Base-by-base conservation (phyloP, 2,329 filamentous ascomycete species). In the Lasiodiplodia theobromae region DNA sequence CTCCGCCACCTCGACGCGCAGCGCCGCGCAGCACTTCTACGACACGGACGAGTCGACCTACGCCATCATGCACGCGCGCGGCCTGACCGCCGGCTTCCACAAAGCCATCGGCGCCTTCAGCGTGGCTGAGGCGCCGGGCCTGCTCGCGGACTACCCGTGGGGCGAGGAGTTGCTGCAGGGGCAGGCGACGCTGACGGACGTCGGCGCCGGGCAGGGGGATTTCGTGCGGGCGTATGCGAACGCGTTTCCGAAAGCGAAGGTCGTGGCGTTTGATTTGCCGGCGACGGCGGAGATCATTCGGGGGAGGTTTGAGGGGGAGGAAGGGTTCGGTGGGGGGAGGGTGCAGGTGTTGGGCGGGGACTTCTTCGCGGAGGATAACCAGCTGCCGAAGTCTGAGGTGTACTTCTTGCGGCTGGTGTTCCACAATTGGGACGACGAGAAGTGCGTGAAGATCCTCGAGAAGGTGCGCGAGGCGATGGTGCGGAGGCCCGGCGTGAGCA, bases 21-120 rank as follows among this genome's bases (percentile, higher is more conserved):
- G 23, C 40, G 57, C 57, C 0, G 57, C 57, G 2, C 57, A 62
- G 57, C 57, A 21, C 40, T n/a, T 18, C 57, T 49, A 25, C 57
- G 57, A 49, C 40, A 49, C 57, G 7, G 38, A 49, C 40, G 57
- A 62, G 4, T 4, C 3, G 3, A 28, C 31, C 14, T 62, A 62
- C 57, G 38, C 38, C 25, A 16, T 49, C 4, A 47, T 62, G 57
- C 23, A 62, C 23, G 23, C 23, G 25, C 40, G 18, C 23, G 57
- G 57, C 2, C 16, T 31, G 23, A 62, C 57, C 8, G 57, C 57
- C 2, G 57, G 23, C 38, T 62, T 62, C 57, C 57, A 62, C 57
- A 14, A 16, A 1, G 57, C 57, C 25, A 23, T 62, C 57, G 57
- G 57, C 40, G 57, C 57, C 16, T 62, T 62, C 57, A 49, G 57